Evolutionary conservation across 2,329 filamentous ascomycete genomes (phyloP).

Genomic region (Pestalotiopsis sp.): DNA sequence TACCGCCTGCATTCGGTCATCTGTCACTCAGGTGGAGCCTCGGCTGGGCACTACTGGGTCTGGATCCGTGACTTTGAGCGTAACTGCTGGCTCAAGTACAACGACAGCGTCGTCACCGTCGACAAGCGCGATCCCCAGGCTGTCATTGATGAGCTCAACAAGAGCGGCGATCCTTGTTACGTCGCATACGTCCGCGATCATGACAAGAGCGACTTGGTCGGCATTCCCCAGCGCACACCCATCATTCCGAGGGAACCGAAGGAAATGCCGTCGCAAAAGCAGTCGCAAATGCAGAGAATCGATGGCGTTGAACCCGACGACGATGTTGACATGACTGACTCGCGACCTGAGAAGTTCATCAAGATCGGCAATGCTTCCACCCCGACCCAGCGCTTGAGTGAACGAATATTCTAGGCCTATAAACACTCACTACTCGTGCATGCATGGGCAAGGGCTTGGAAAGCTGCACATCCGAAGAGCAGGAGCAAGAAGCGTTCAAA

Average conservation of each 20-base stretch:
- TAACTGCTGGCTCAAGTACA: conserved; percentile 88
- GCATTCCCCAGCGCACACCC: conserved; percentile 42
- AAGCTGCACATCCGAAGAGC: too few species aligned
- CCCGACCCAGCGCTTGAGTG: too few species aligned
- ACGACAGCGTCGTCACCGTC: conserved; percentile 80
- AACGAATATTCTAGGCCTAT: too few species aligned
- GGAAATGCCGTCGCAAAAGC: conserved; percentile 15
- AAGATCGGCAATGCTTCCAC: too few species aligned
- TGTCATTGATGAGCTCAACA: conserved; percentile 70
- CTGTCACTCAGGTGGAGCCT: conserved; percentile 77
- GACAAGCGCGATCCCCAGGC: conserved; percentile 62
- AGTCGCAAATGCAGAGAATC: conserved; percentile 26
- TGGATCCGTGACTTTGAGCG: conserved; percentile 90
- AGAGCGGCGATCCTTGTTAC: conserved; percentile 77
- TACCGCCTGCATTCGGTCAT: conserved; percentile 92
- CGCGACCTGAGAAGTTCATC: background rate
- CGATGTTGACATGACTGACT: background rate
- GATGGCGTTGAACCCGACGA: conserved; percentile 25
- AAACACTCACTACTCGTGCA: too few species aligned
- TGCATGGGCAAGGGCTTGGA: too few species aligned
- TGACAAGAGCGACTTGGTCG: conserved; percentile 57
- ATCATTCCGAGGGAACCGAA: conserved; percentile 2
- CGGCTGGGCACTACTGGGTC: conserved; percentile 92
- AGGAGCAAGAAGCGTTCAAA: too few species aligned
- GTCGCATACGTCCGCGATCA: conserved; percentile 80